Base-by-base conservation (phyloP, 192 early-diverging fungal genomes). In the Chytriomyces sp. region DNA sequence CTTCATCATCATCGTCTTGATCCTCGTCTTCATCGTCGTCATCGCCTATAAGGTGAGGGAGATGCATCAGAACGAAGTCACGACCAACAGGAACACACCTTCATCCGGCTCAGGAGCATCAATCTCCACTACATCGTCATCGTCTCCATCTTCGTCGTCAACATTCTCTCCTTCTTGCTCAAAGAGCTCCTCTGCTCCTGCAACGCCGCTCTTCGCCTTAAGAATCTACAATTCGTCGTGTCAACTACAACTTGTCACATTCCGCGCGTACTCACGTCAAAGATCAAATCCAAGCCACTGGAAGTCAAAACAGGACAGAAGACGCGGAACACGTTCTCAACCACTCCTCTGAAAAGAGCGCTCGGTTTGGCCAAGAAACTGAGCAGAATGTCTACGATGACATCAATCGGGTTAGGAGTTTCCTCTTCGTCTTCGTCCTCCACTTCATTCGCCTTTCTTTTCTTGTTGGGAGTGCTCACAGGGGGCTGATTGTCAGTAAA, bases 331-430 rank as follows among this genome's bases (percentile, higher is more conserved):
- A 91, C 91, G 62, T 91, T 88, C 56, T 92, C 88, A 28, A 93
- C 86, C 60, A 98, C 75, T 25, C 82, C 85, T 36, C 93, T 84
- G 58, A 95, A 77, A 10, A 92, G 67, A 39, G 85, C 83, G 33
- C 92, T 94, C 6, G 92, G 89, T 72, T 91, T 92, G 49, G 92
- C 88, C 79, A 99, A 76, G 78, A 98, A 90, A 68, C 90, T 88
- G 62, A 99, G 79, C 56, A 99, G 77, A 33, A 96, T 91, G 80
- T 99, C 97, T 5, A 94, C 82, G 64, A 99, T 85, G 52, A 99
- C 95, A 68, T 98, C 95, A n/a, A 93, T 85, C 1, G 95, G 94
- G 64, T 89, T 80, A 31, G 83, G 88, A 60, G 91, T 87, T 33
- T 88, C 89, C 0, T 74, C 82, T 6, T 83, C 85, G 2, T 87